Base-by-base conservation (phyloP, 148 eudicot genomes). In the Tetragonia tetragonoides region DNA sequence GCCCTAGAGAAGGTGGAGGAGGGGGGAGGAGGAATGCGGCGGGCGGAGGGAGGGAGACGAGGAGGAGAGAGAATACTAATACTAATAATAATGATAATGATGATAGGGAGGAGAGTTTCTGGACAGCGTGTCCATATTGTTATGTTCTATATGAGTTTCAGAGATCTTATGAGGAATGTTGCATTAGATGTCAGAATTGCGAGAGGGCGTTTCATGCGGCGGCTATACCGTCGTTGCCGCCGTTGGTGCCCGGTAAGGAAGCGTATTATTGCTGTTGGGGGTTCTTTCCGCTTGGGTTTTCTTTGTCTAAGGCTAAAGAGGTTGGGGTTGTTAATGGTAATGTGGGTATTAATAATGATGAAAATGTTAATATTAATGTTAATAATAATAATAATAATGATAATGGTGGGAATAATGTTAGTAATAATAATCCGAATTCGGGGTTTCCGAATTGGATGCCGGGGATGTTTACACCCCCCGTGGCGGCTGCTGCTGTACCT, bases 51-150 rank as follows among this genome's bases (percentile, higher is more conserved):
- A 15, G 10, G 21, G 49, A 11, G 40, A 75, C 5, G 78, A 61
- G 9, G 70, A 49, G 51, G 18, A 53, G 40, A 68, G 3, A 6
- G 51, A 44, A 10, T 6, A 49, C 14, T 10, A 49, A 9, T 46
- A 6, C 2, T 2, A 1, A 49, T 49, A 10, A 14, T 2, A 12
- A 49, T 2, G 14, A 49, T 49, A 10, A 14, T 2, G 53, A 49
- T 4, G 14, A 49, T 47, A 66, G 42, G 68, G 2, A 15, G 46
- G 3, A 73, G 21, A 90, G 71, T 61, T 90, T 93, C 59, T 95
- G 99, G 99, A 95, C 99, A 1, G 86, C 90, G 2, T 95, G 99
- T 57, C 99, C 99, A 1, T 95, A 95, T 74, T 95, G 99, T 56
- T 91, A 90, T 68, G 81, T 88, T 20, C 38, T 95, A 66, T 95